phyloP scores from a whole-genome alignment of 2,329 filamentous ascomycete genomes.

The Penicillium sp. region DNA sequence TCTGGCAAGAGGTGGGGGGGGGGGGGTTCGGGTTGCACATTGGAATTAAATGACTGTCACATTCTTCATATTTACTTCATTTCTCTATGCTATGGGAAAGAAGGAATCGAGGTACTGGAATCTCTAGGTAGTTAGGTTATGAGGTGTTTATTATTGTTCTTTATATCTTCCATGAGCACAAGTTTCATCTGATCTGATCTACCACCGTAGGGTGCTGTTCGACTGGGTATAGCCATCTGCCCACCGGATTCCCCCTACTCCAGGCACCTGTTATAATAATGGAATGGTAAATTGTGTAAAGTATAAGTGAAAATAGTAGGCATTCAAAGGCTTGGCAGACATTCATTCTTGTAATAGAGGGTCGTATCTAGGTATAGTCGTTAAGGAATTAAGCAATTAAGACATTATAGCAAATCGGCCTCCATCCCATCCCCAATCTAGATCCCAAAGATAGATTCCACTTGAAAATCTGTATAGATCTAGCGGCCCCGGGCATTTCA shows the following conservation, averaged over 20 bases:
- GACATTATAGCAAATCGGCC: background rate
- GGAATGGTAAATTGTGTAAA: no score
- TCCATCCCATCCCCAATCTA: background rate
- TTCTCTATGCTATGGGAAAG: background rate
- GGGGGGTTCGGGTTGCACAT: constrained; percentile 4
- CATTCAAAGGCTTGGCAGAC: background rate
- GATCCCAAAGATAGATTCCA: background rate
- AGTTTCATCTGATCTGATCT: background rate
- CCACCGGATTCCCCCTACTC: no score
- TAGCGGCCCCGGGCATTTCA: background rate
- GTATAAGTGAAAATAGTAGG: no score
- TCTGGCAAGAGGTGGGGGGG: background rate
- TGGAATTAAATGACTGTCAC: background rate
- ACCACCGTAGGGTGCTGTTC: no score
- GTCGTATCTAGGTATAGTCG: background rate
- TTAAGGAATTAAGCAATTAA: background rate
- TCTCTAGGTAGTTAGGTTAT: no score
- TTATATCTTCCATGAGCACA: no score
- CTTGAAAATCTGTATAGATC: background rate
- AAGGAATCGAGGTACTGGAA: background rate
- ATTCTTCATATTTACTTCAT: background rate
- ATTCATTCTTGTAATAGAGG: background rate
- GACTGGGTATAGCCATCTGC: no score
- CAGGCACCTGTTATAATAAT: background rate
- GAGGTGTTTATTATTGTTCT: no score